phyloP scores from a whole-genome alignment of 2,329 filamentous ascomycete genomes.

The Xylariaceae sp. region DNA sequence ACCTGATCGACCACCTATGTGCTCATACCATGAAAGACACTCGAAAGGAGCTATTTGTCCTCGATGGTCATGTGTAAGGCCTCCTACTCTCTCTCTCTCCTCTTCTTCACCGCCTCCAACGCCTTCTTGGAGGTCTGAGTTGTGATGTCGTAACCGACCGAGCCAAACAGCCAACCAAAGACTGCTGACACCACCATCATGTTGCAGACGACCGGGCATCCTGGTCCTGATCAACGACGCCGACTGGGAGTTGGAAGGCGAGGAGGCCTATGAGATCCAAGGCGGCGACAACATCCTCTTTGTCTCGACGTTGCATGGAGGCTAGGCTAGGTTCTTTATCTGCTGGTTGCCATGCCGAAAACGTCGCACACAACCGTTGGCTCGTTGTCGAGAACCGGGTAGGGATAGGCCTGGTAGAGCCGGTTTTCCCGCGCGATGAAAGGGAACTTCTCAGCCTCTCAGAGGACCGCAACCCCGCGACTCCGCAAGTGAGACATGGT shows the following conservation, averaged over 20 bases:
- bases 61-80: slow-evolving; percentile 86
- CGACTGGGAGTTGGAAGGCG: slow-evolving; percentile 96
- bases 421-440: slow-evolving; percentile 4
- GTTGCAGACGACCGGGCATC: slow-evolving; percentile 79
- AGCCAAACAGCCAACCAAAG: slow-evolving; percentile 5
- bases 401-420: slow-evolving; percentile 11
- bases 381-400: no score
- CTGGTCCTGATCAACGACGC: slow-evolving; percentile 96
- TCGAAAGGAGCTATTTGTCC: slow-evolving; percentile 82
- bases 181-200: slow-evolving; percentile 24
- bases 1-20: slow-evolving; percentile 75
- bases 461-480: slow-evolving; percentile 12
- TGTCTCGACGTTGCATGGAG: slow-evolving; percentile 93
- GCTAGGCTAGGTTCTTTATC: slow-evolving; percentile 48
- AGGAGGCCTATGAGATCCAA: slow-evolving; percentile 83
- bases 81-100: slow-evolving; percentile 24
- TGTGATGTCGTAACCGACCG: slow-evolving; percentile 12
- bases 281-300: slow-evolving; percentile 85
- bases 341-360: no score
- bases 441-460: slow-evolving; percentile 4
- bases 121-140: background rate
- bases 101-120: slow-evolving; percentile 4
- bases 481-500: slow-evolving; percentile 18
- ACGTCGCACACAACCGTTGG: no score
- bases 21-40: slow-evolving; percentile 79